Evolutionary conservation across 2,329 filamentous ascomycete genomes (phyloP).

Genomic region (Beauveria sp.): DNA sequence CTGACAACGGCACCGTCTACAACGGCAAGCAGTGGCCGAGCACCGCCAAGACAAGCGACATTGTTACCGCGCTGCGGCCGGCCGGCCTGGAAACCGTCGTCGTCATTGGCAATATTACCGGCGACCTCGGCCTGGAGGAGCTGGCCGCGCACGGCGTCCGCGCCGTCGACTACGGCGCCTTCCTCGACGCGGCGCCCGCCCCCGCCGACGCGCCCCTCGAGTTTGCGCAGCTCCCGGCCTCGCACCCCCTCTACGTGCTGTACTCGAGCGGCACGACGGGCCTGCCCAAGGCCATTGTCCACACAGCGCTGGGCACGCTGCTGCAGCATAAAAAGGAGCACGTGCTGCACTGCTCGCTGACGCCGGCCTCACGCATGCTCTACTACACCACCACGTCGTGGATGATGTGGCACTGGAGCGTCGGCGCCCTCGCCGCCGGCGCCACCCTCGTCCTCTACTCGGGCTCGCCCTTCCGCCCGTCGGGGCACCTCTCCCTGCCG

Average conservation of each 20-base stretch:
- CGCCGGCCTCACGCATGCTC: slow-evolving; percentile 65
- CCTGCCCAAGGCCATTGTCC: slow-evolving; percentile 86
- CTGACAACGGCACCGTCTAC: slow-evolving; percentile 82
- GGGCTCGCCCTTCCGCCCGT: slow-evolving; percentile 78
- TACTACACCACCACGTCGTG: slow-evolving; percentile 94
- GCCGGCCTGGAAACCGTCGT: slow-evolving; percentile 62
- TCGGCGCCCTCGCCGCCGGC: slow-evolving; percentile 77
- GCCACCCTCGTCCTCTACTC: slow-evolving; percentile 83
- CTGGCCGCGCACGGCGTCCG: slow-evolving; percentile 32
- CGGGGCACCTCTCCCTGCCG: slow-evolving; percentile 75
- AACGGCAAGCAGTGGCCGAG: slow-evolving; percentile 87
- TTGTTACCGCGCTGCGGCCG: slow-evolving; percentile 54
- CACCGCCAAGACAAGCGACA: slow-evolving; percentile 68
- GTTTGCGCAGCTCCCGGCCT: slow-evolving; percentile 74
- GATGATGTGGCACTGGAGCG: slow-evolving; percentile 99
- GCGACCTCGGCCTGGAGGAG: slow-evolving; percentile 34
- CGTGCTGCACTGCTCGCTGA: slow-evolving; percentile 75
- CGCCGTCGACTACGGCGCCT: slow-evolving; percentile 37
- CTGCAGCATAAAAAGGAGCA: slow-evolving; percentile 98
- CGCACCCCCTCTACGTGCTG: slow-evolving; percentile 87
- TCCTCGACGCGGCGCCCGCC: slow-evolving; percentile 35
- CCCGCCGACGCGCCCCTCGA: slow-evolving; percentile 36
- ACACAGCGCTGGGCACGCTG: slow-evolving; percentile 81
- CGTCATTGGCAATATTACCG: slow-evolving; percentile 60
- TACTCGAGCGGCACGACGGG: slow-evolving; percentile 89